Evolutionary conservation across 352 stramenopile species (phyloP).

Genomic region (Phytophthora aleatoria): DNA sequence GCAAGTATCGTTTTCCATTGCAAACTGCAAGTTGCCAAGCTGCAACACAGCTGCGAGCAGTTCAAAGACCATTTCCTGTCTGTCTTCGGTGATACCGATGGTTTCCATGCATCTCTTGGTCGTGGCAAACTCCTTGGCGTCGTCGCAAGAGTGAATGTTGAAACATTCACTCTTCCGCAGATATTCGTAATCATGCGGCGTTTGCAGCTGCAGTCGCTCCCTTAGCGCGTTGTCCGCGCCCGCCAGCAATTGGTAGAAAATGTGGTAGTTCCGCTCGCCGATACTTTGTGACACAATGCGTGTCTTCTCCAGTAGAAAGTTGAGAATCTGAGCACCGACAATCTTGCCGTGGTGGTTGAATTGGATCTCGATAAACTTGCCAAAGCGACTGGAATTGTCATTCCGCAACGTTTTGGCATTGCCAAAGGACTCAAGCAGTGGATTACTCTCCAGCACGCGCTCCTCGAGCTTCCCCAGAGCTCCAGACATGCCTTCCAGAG

Average conservation of each 20-base stretch:
- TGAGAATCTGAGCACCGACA: constrained; percentile 89
- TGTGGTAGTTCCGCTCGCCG: constrained; percentile 97
- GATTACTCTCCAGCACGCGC: constrained; percentile 88
- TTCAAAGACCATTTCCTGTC: constrained; percentile 87
- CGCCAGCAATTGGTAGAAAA: constrained; percentile 95
- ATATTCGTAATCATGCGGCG: constrained; percentile 87
- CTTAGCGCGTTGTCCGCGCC: constrained; percentile 74
- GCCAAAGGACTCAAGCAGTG: constrained; percentile 89
- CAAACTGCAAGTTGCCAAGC: constrained; percentile 89
- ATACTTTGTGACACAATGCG: constrained; percentile 89
- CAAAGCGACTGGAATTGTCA: constrained; percentile 97
- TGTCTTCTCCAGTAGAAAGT: constrained; percentile 92
- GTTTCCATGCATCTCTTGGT: constrained; percentile 88
- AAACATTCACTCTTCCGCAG: constrained; percentile 89
- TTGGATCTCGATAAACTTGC: constrained; percentile 98
- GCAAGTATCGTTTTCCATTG: constrained; percentile 81
- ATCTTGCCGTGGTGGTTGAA: constrained; percentile 95
- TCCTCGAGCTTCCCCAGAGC: constrained; percentile 88
- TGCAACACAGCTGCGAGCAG: constrained; percentile 87
- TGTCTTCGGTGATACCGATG: constrained; percentile 84
- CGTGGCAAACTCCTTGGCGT: constrained; percentile 83
- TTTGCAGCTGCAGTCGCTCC: constrained; percentile 72
- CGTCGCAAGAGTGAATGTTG: constrained; percentile 69
- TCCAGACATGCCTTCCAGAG: constrained; percentile 75
- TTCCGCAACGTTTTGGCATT: constrained; percentile 96